phyloP scores from a whole-genome alignment of 2,329 filamentous ascomycete genomes.

The Xylariaceae sp. region DNA sequence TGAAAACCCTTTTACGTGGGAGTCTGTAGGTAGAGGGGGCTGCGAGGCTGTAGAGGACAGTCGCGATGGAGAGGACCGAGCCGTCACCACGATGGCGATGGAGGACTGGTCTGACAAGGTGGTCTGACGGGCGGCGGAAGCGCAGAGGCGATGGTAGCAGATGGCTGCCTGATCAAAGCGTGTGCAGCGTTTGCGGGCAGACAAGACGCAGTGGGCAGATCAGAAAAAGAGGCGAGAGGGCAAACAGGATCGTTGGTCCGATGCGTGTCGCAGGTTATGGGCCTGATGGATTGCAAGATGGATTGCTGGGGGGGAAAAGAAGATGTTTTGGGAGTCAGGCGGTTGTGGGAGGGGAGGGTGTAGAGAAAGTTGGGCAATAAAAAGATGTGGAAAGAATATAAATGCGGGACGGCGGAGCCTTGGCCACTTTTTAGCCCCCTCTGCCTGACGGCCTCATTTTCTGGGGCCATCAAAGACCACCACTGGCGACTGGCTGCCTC shows the following conservation, averaged over 20 bases:
- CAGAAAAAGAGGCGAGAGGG: too few species aligned
- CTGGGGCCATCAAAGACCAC: background rate
- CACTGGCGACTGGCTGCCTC: constrained; percentile 2
- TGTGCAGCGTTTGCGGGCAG: too few species aligned
- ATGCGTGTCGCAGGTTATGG: too few species aligned
- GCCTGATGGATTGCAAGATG: background rate
- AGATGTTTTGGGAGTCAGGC: constrained; percentile 1
- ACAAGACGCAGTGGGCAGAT: too few species aligned
- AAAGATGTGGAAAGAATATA: constrained; percentile 3
- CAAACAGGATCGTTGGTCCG: too few species aligned
- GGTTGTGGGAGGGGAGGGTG: constrained; percentile 5
- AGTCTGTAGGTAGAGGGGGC: constrained; percentile 17
- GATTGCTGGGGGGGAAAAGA: constrained; percentile 8
- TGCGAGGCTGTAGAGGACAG: constrained; percentile 6
- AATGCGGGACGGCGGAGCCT: constrained; percentile 16
- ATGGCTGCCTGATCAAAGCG: background rate
- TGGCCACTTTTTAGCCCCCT: too few species aligned
- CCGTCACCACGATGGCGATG: constrained; percentile 12
- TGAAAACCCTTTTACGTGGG: constrained; percentile 33
- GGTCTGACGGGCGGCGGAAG: background rate
- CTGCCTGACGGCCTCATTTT: too few species aligned
- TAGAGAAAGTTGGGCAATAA: constrained; percentile 7
- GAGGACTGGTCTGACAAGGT: constrained; percentile 10
- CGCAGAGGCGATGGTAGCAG: constrained; percentile 5
- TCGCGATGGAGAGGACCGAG: constrained; percentile 12